These are phyloP conservation scores for Licmophora abbreviata DNA, from an alignment of 108 stramenopile species.

Conservation along the genomic window DNA sequence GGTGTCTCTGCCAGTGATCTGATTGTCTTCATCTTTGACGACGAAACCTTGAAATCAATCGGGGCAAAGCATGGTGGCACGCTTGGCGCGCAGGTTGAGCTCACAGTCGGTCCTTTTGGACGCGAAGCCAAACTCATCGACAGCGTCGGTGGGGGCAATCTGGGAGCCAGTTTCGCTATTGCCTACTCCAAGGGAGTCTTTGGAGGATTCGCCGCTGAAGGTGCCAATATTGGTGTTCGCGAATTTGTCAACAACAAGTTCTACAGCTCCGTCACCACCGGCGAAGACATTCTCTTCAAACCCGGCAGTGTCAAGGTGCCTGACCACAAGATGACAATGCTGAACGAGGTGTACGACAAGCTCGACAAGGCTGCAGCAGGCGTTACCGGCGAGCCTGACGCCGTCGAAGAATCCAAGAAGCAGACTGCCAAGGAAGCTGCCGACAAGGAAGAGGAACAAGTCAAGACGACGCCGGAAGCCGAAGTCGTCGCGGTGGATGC, in stretches of 20 bases:
- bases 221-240: slow-evolving; percentile 44
- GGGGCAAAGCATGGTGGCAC: slow-evolving; percentile 2
- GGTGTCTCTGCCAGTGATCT: slow-evolving; percentile 66
- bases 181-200: slow-evolving; percentile 57
- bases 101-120: slow-evolving; percentile 3
- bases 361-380: background rate
- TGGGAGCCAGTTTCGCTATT: slow-evolving; percentile 28
- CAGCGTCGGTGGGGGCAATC: background rate
- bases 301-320: background rate
- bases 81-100: slow-evolving; percentile 7
- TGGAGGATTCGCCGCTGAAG: slow-evolving; percentile 57
- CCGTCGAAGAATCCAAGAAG: background rate
- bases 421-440: background rate
- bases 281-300: background rate
- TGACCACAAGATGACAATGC: background rate
- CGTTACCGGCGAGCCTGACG: background rate
- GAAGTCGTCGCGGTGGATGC: background rate
- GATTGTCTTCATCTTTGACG: slow-evolving; percentile 33
- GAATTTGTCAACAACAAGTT: slow-evolving; percentile 57
- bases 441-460: background rate
- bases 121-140: background rate
- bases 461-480: background rate
- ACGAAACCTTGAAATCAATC: slow-evolving; percentile 7
- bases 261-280: slow-evolving; percentile 13
- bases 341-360: background rate